Evolutionary conservation across 2,329 filamentous ascomycete genomes (phyloP), one percentile per base, ranked within the genome.

Genomic region (Xylariales sp.): DNA sequence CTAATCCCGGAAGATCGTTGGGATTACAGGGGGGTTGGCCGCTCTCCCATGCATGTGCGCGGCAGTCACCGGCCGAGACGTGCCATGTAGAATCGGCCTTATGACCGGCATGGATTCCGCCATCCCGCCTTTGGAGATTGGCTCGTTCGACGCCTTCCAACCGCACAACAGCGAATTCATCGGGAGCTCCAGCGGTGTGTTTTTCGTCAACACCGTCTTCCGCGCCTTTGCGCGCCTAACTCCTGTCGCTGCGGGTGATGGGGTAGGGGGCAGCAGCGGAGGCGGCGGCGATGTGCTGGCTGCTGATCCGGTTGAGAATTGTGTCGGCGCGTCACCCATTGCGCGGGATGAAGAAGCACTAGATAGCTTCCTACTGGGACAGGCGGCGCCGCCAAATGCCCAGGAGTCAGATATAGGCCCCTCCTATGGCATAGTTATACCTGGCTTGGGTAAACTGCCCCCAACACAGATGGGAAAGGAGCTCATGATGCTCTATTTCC

Each of bases 181-280:
- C 20, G 71, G 72, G 18, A 72, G 67, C 46, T 69, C 69, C 11
- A 71, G 65, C 28, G 71, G 72, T 4, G 67, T 74, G 30, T 75
- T 67, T 52, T 75, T 75, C 51, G 63, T 70, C 47, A 72, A 75
- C 41, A 74, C 71, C 1, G 72, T 75, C 39, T 67, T 67, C 29
- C 62, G 65, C 21, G 69, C 70, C n/a, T 75, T 75, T 49, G 63
- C 65, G 5, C n/a, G n/a, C n/a, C n/a, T n/a, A 51, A 55, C 15
- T 55, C 58, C 6, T 47, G 61, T 19, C 20, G 13, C n/a, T 4
- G n/a, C 20, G n/a, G n/a, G 21, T 20, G 18, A 33, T 4, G 31
- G 13, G 33, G 52, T n/a, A n/a, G n/a, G n/a, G n/a, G n/a, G n/a
- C n/a, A n/a, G n/a, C n/a, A n/a, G n/a, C n/a, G n/a, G n/a, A n/a